Base-by-base conservation (phyloP, 129 eudicot species). In the Logfia minima region DNA sequence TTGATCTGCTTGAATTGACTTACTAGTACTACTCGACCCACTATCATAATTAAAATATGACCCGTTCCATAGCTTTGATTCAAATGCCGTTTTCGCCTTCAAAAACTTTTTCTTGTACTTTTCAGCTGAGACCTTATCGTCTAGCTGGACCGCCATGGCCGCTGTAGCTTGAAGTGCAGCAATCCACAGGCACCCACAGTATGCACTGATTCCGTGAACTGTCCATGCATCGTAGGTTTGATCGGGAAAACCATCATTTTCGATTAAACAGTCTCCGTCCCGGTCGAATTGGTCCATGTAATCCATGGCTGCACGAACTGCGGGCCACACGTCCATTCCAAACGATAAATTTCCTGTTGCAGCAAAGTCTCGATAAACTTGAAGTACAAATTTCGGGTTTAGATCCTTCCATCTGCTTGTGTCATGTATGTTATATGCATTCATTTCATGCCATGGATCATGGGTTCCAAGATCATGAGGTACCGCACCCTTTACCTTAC, bases 181-280 rank as follows among this genome's bases (percentile, higher is more conserved):
- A 67, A 93, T 85, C 98, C 98, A 93, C 53, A 93, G 69, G 45
- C 97, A 85, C 16, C 98, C 98, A 81, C 98, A 93, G 69, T 93
- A 93, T 26, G 98, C 91, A 70, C 98, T 93, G 71, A 91, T 83
- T 22, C 98, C 98, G 56, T 93, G 98, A 65, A 91, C 98, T 1
- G 98, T 93, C 98, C 98, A 93, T 13, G 98, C 71, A 84, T 93
- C 98, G n/a, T 93, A 93, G 10, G 98, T 93, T 80, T 93, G 98
- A 83, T 93, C 98, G 0, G 98, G 98, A 63, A 93, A 93, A 60
- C 98, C 98, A 65, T 93, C 97, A 66, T 93, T 93, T 65, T 93
- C 98, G 48, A 93, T 91, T 4, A 93, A 72, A 66, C 93, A 76
- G 74, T 93, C 98, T 16, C 83, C 60, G 22, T 93, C 98, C 74